phyloP scores from a whole-genome alignment of 371 early-diverging fungal species.

The Mortierella sp. region DNA sequence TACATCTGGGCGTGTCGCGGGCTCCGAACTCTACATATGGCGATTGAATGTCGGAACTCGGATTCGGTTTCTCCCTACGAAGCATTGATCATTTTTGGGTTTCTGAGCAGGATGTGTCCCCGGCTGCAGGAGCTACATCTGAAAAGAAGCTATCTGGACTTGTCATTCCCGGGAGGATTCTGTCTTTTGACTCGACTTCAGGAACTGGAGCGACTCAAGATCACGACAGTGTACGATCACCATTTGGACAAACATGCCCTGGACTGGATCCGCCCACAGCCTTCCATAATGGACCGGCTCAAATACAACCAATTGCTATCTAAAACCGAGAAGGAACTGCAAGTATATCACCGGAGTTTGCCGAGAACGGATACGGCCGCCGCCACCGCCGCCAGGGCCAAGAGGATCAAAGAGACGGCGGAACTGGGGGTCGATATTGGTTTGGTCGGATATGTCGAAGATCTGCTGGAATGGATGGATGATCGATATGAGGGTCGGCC shows the following conservation, averaged over 20 bases:
- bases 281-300: not conserved
- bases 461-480: not conserved
- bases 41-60: not conserved
- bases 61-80: not conserved
- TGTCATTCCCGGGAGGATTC: not conserved
- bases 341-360: too few relatives aligned
- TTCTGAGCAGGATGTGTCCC: constrained; percentile 1
- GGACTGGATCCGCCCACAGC: not conserved
- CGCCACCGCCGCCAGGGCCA: too few relatives aligned
- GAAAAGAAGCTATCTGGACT: not conserved
- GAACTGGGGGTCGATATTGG: not conserved
- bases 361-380: too few relatives aligned
- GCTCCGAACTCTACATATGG: not conserved
- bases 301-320: too few relatives aligned
- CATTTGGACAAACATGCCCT: not conserved
- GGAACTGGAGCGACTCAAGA: not conserved
- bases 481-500: not conserved
- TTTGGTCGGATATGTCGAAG: not conserved
- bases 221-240: not conserved
- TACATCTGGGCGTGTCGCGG: not conserved
- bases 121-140: not conserved
- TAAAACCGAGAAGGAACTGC: too few relatives aligned
- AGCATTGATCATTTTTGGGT: not conserved
- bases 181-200: not conserved
- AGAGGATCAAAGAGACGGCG: not conserved